Base-by-base conservation (phyloP, 257 asterid species). In the Mitragyna speciosa region DNA sequence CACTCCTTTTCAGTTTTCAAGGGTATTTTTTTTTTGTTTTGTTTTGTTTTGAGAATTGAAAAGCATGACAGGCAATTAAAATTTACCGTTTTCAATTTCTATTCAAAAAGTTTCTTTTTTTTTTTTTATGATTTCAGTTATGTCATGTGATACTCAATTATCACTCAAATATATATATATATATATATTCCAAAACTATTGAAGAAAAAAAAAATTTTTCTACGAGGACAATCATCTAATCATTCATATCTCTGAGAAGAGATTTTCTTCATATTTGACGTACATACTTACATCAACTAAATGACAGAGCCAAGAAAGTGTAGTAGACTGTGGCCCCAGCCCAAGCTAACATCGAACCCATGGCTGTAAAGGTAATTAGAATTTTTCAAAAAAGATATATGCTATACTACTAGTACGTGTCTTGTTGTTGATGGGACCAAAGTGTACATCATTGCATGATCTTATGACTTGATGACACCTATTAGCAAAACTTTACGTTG, bases 41-140 rank as follows among this genome's bases (percentile, higher is more conserved):
- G n/a, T n/a, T 61, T 45, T 4, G 81, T 70, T 75, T 84, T 75
- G 84, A 83, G 82, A 67, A 15, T 31, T 58, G 76, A 17, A 63
- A 45, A 66, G 71, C 12, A 31, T 66, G n/a, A 28, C 20, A 28
- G 20, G 30, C 17, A 3, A 63, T 26, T 66, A 63, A 59, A 8
- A 54, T 39, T 30, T 2, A 73, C 51, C 79, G 72, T 61, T 6
- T 4, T 36, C 41, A 36, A 36, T 36, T 36, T 4, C 2, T 4
- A 4, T 36, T 36, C n/a, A 36, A 36, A 36, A 36, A 36, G 41
- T 36, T 36, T 36, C 41, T 36, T 1, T 36, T 36, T 36, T 36
- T 36, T 36, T 36, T 2, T 36, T 36, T 36, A 36, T 36, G 2
- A 36, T 36, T 36, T 36, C 41, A 4, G 4, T 36, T 36, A 36